Evolutionary conservation across 371 early-diverging fungal species (phyloP).

Genomic region (Mortierella sp.): DNA sequence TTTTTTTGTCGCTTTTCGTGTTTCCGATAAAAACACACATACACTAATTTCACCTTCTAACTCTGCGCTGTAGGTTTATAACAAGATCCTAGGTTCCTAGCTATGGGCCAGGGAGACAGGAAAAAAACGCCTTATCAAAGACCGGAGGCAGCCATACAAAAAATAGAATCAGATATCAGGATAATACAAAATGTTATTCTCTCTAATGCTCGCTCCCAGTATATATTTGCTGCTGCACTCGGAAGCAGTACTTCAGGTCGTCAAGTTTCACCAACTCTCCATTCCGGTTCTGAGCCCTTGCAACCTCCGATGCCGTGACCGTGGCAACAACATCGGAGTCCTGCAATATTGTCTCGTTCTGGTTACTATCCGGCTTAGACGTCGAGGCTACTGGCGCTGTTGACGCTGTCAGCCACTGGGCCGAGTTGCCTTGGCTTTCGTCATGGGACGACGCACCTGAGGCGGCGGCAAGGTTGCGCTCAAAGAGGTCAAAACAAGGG

Average conservation of each 20-base stretch:
- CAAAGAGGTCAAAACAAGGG: conserved; percentile 60
- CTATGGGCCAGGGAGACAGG: no score
- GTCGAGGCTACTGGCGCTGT: not conserved
- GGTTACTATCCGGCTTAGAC: not conserved
- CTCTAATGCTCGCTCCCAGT: not conserved
- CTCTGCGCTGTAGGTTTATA: no score
- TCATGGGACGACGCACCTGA: conserved; percentile 6
- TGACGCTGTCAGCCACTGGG: not conserved
- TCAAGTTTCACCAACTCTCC: conserved; percentile 35
- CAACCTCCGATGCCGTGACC: conserved; percentile 20
- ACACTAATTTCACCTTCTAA: no score
- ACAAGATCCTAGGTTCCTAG: no score
- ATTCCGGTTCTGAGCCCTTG: conserved; percentile 30
- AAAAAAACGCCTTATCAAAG: no score
- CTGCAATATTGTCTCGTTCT: not conserved
- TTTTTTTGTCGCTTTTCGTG: no score
- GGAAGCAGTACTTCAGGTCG: conserved; percentile 38
- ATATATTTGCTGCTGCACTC: conserved; percentile 18
- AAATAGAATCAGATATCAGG: no score
- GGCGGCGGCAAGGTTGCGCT: conserved; percentile 32
- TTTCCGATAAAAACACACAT: no score
- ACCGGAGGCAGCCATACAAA: no score
- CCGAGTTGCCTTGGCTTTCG: not conserved
- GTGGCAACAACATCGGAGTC: conserved; percentile 20
- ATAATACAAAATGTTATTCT: no score